Percentiles rank a stretch among this genome's conserved stretches.
Conservation (phyloP, 2,329 filamentous ascomycete genomes). For the Fusarium verticillioides region DNA sequence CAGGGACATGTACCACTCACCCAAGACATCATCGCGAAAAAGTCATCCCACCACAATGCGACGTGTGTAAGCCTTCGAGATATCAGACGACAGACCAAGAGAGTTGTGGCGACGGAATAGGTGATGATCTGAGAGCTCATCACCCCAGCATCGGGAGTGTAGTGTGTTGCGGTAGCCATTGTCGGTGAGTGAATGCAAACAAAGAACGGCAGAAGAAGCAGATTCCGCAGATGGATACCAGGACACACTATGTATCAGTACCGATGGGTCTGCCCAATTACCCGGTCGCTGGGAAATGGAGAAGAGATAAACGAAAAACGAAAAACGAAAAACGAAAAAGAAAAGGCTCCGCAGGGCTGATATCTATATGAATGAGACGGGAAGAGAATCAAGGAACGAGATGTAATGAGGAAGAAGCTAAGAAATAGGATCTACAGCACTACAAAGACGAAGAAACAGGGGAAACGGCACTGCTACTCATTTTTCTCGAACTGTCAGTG, state of each 20-base stretch:
- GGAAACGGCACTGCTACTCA: background rate
- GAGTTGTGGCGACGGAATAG: constrained; percentile 12
- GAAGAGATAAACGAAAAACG: background rate
- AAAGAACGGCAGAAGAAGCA: background rate
- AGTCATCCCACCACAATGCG: constrained; percentile 26
- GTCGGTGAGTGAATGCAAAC: background rate
- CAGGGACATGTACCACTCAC: background rate
- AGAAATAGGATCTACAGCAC: background rate
- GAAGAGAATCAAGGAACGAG: background rate
- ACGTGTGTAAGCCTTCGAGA: constrained; percentile 29
- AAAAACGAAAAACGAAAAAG: background rate
- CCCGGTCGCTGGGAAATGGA: background rate
- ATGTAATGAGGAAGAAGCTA: background rate
- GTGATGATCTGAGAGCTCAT: constrained; percentile 24
- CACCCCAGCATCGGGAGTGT: constrained; percentile 21
- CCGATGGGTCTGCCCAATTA: background rate
- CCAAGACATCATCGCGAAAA: constrained; percentile 22
- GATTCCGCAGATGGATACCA: background rate
- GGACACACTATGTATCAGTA: background rate
- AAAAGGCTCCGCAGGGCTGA: background rate
- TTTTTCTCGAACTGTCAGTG: background rate
- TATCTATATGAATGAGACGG: background rate
- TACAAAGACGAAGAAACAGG: background rate
- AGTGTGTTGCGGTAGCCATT: background rate
- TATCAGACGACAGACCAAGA: constrained; percentile 16